A percentile compares a stretch with the other conserved stretches of the same genome.
Conservation (phyloP, 176 grass and related monocot genomes). For the Aegilops tauschii region DNA sequence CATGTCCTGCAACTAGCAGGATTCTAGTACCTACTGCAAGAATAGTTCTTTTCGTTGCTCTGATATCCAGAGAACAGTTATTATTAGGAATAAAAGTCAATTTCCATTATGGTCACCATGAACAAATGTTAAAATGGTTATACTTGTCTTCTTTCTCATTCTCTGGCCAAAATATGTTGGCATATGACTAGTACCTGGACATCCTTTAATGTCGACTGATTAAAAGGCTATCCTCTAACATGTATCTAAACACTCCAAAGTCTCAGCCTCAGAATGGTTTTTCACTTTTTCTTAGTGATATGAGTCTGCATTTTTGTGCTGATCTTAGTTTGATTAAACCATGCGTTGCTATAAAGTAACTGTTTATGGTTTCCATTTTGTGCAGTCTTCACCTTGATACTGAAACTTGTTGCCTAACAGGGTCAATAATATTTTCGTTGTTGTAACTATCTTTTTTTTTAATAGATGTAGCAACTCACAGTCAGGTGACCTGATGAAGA, state of each 20-base stretch:
- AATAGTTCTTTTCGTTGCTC: constrained; percentile 10
- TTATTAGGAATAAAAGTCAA: background rate
- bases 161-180: background rate
- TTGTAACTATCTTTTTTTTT: constrained; percentile 17
- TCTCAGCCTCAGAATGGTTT: background rate
- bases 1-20: constrained; percentile 16
- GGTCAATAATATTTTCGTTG: background rate
- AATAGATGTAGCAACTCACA: constrained; percentile 91
- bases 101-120: background rate
- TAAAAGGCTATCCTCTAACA: background rate
- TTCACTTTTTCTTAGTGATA: background rate
- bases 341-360: background rate
- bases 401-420: background rate
- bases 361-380: background rate
- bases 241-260: constrained; percentile 5
- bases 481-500: constrained; percentile 80
- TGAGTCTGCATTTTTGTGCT: background rate
- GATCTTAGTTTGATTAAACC: constrained; percentile 6
- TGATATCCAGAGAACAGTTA: background rate
- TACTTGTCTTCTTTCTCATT: constrained; percentile 12
- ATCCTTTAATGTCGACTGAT: background rate
- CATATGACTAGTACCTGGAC: background rate
- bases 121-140: background rate
- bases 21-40: constrained; percentile 13
- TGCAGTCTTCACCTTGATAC: background rate